These are phyloP conservation scores for Phytophthora sojae DNA, from an alignment of 352 stramenopile species.

Conservation along the genomic window DNA sequence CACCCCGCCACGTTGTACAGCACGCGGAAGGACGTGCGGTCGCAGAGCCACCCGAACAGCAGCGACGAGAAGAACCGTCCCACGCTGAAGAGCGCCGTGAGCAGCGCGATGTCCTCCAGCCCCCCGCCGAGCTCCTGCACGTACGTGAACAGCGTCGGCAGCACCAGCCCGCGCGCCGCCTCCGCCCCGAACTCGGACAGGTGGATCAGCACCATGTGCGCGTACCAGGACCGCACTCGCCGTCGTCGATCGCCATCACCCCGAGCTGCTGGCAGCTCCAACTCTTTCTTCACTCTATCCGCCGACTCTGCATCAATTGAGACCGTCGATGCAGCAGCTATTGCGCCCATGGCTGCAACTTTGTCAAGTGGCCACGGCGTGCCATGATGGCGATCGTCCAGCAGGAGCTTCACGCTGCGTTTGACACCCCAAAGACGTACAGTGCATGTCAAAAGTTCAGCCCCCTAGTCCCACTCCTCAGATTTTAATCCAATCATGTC, in stretches of 20 bases:
- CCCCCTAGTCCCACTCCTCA: conserved; percentile 16
- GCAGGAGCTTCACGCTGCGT: neutral
- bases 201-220: conserved; percentile 64
- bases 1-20: conserved; percentile 57
- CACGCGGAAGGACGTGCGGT: conserved; percentile 65
- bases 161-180: conserved; percentile 61
- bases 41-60: conserved; percentile 70
- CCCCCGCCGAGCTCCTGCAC: conserved; percentile 61
- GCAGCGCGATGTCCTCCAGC: conserved; percentile 58
- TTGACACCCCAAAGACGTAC: conserved; percentile 18
- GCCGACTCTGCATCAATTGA: conserved; percentile 6
- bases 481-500: conserved; percentile 35
- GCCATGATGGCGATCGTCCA: neutral
- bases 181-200: conserved; percentile 71
- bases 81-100: conserved; percentile 73
- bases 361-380: conserved; percentile 1
- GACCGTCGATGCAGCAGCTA: neutral
- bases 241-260: neutral
- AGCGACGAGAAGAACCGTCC: conserved; percentile 68
- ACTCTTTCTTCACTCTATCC: conserved; percentile 8
- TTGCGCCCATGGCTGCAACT: conserved; percentile 13
- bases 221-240: conserved; percentile 51
- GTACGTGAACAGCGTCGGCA: conserved; percentile 79
- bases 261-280: neutral
- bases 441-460: conserved; percentile 16